A percentile compares a stretch with the other conserved stretches of the same genome.
Evolutionary conservation across 495 filamentous ascomycete species (phyloP).

Genomic region (Penicillium chermesinum): DNA sequence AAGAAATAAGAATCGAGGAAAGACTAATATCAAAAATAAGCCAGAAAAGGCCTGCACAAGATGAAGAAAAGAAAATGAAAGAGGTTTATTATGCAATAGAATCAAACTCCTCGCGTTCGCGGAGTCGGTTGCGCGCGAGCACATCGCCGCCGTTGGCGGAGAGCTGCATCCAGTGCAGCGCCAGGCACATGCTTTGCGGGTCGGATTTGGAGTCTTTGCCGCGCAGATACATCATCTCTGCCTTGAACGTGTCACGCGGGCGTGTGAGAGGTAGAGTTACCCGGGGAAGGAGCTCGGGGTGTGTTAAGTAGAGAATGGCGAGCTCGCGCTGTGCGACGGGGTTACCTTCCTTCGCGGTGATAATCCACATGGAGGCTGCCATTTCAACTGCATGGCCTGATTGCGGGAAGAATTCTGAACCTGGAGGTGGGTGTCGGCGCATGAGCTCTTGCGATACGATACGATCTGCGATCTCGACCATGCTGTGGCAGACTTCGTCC

Average conservation of each 20-base stretch:
- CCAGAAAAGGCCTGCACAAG: not conserved
- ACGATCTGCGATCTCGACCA: slow-evolving; percentile 67
- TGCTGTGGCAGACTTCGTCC: slow-evolving; percentile 79
- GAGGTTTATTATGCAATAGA: slow-evolving; percentile 40
- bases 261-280: slow-evolving; percentile 80
- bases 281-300: slow-evolving; percentile 80
- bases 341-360: slow-evolving; percentile 90
- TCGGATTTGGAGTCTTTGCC: slow-evolving; percentile 58
- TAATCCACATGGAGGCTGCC: slow-evolving; percentile 87
- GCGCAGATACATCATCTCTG: slow-evolving; percentile 68
- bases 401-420: slow-evolving; percentile 28
- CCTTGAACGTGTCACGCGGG: slow-evolving; percentile 86
- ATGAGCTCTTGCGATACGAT: slow-evolving; percentile 41
- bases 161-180: slow-evolving; percentile 97
- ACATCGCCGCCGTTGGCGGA: slow-evolving; percentile 82
- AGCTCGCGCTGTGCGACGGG: slow-evolving; percentile 91
- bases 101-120: slow-evolving; percentile 62
- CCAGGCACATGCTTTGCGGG: slow-evolving; percentile 89
- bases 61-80: slow-evolving; percentile 10
- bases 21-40: not conserved
- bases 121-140: slow-evolving; percentile 78
- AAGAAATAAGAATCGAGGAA: slow-evolving; percentile 5
- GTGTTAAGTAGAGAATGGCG: slow-evolving; percentile 88
- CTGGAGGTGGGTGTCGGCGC: slow-evolving; percentile 40
- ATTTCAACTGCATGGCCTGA: slow-evolving; percentile 61